These are phyloP conservation scores for Austroboletus niveus DNA, from an alignment of 1,284 basidiomycete genomes.

Conservation along the genomic window DNA sequence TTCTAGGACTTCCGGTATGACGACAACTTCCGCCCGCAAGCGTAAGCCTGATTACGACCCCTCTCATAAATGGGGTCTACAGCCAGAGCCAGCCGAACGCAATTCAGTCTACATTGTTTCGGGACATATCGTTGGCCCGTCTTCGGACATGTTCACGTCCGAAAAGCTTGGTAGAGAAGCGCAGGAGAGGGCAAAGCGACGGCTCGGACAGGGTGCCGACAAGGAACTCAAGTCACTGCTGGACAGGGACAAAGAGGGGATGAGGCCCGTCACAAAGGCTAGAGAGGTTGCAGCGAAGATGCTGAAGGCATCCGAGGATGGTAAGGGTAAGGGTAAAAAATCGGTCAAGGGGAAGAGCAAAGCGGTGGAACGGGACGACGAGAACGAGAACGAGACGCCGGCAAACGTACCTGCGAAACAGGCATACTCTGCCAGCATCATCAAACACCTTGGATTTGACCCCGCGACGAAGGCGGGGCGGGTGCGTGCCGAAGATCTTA, in stretches of 20 bases:
- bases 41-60: constrained; percentile 65
- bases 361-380: constrained; percentile 9
- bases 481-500: constrained; percentile 37
- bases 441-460: constrained; percentile 73
- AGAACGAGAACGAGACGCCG: constrained; percentile 16
- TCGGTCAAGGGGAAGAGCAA: constrained; percentile 16
- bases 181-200: constrained; percentile 68
- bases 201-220: constrained; percentile 59
- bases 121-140: constrained; percentile 59
- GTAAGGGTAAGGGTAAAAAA: constrained; percentile 26
- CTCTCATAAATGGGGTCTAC: constrained; percentile 65
- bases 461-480: constrained; percentile 56
- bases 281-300: constrained; percentile 41
- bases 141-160: constrained; percentile 45
- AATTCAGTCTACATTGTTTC: constrained; percentile 81
- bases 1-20: constrained; percentile 68
- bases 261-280: constrained; percentile 56
- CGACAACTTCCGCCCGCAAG: constrained; percentile 44
- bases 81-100: constrained; percentile 44
- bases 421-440: constrained; percentile 60
- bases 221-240: constrained; percentile 56
- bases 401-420: constrained; percentile 32
- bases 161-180: constrained; percentile 75
- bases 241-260: constrained; percentile 60
- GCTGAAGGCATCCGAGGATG: constrained; percentile 14